Evolutionary conservation across 176 grass and related monocot genomes (phyloP), one percentile per base, ranked within the genome.

Genomic region (Hsuehochloa calcarea): DNA sequence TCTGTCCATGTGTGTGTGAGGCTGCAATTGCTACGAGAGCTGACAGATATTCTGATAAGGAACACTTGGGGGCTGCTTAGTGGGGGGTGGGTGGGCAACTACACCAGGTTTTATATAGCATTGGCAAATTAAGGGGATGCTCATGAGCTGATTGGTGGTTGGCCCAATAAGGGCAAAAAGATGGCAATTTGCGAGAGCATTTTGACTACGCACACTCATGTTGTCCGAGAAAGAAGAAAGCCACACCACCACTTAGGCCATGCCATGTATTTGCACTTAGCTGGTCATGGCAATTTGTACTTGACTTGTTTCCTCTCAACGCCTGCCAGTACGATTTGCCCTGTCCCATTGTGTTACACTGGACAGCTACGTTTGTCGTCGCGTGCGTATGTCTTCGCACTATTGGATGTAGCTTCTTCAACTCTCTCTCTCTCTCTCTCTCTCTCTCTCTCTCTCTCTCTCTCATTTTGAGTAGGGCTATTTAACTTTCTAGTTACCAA

Each of bases 191-290:
- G 56, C 35, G 49, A 66, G 29, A 74, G 72, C 80, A 74, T 84
- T 84, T 68, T 84, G 89, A 75, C 80, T 87, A 80, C 22, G 43
- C 80, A 87, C 75, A 75, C 74, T 66, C 84, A 87, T 70, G 80
- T 19, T 64, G 80, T 68, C 23, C 15, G 6, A 14, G 80, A 84
- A 84, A 87, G 74, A 65, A 67, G 51, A 75, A 78, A 84, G 50
- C 3, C 46, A 82, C 27, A 20, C 49, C n/a, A 5, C 49, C 70
- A 76, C 50, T 27, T 68, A 37, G 61, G 63, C 22, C 35, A 69
- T 49, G 69, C 55, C 68, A 70, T 25, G 67, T 71, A 45, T 45
- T 45, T 45, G 44, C 41, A 44, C 41, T 44, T 10, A 0, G 43
- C 1, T 9, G 40, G 41, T 10, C 41, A 10, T 44, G 41, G 41